A percentile compares a stretch with the other conserved stretches of the same genome.
phyloP scores from a whole-genome alignment of 2,329 filamentous ascomycete species.

The Parastagonospora nodorum region DNA sequence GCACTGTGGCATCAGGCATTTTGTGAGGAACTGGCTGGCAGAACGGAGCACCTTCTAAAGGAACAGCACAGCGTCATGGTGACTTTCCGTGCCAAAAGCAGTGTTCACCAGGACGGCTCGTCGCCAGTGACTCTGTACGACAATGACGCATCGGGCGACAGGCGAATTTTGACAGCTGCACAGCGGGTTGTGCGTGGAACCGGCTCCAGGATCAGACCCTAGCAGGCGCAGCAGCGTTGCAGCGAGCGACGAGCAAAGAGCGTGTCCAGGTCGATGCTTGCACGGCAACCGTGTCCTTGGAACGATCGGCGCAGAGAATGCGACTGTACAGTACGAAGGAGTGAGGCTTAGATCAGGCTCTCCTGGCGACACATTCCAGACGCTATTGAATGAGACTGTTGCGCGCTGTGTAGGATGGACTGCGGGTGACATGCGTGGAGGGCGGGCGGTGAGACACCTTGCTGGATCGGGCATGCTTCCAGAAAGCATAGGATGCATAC shows the following conservation, averaged over 20 bases:
- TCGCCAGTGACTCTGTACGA: background rate
- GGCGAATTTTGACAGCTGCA: slow-evolving; percentile 25
- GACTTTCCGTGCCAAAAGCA: slow-evolving; percentile 24
- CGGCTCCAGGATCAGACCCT: slow-evolving; percentile 21
- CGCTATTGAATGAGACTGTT: slow-evolving; percentile 17
- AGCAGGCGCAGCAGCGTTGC: slow-evolving; percentile 30
- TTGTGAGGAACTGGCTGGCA: slow-evolving; percentile 20
- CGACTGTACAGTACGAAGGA: slow-evolving; percentile 23
- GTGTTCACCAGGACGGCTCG: slow-evolving; percentile 8
- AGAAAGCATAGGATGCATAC: slow-evolving; percentile 19
- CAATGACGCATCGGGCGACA: slow-evolving; percentile 18
- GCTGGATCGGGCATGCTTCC: slow-evolving; percentile 14
- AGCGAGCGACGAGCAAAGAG: slow-evolving; percentile 18
- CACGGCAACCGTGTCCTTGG: slow-evolving; percentile 35
- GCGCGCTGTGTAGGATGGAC: slow-evolving; percentile 9
- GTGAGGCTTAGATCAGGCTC: slow-evolving; percentile 1
- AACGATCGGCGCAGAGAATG: slow-evolving; percentile 16
- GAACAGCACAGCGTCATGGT: slow-evolving; percentile 20
- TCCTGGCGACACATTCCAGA: slow-evolving; percentile 22
- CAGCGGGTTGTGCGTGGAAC: slow-evolving; percentile 35
- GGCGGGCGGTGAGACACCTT: background rate
- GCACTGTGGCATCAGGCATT: slow-evolving; percentile 26
- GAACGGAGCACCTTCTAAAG: slow-evolving; percentile 22
- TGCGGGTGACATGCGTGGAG: slow-evolving; percentile 10
- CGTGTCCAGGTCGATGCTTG: slow-evolving; percentile 22